Conservation (phyloP, 192 early-diverging fungal genomes). For the Rhizophagus sp. region DNA sequence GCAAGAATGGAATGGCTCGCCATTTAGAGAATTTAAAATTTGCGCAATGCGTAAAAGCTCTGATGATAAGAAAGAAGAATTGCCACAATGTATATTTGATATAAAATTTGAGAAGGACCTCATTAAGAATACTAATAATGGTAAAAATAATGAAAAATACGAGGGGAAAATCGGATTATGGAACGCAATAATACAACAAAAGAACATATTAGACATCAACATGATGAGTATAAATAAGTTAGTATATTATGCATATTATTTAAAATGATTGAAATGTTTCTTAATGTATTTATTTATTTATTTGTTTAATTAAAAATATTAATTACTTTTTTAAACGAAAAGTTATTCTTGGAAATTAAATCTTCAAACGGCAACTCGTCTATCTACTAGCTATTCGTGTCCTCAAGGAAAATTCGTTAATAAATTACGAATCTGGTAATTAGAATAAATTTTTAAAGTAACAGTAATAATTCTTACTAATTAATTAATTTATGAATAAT, state of each 20-base stretch:
- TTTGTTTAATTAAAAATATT: not conserved
- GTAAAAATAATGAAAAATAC: too few relatives aligned
- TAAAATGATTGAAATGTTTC: too few relatives aligned
- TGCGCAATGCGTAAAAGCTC: not conserved
- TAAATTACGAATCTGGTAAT: conserved; percentile 30
- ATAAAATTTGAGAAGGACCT: conserved; percentile 31
- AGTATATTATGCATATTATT: not conserved
- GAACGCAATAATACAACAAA: conserved; percentile 35
- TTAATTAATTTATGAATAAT: conserved; percentile 14
- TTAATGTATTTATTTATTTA: too few relatives aligned
- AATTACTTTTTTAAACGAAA: not conserved
- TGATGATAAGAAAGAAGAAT: not conserved
- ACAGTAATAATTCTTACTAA: too few relatives aligned
- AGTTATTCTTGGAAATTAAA: conserved; percentile 45
- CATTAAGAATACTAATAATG: not conserved
- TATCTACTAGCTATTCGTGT: conserved; percentile 15
- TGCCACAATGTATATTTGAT: conserved; percentile 5
- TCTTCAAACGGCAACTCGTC: conserved; percentile 34
- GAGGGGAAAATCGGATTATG: conserved; percentile 34
- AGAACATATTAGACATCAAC: conserved; percentile 33
- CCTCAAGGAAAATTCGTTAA: conserved; percentile 42
- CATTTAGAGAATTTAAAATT: conserved; percentile 24
- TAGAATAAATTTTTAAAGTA: not conserved
- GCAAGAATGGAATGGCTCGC: not conserved
- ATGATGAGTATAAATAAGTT: conserved; percentile 37